Base-by-base conservation (phyloP, 2,329 filamentous ascomycete genomes). In the Fusarium lateritium region DNA sequence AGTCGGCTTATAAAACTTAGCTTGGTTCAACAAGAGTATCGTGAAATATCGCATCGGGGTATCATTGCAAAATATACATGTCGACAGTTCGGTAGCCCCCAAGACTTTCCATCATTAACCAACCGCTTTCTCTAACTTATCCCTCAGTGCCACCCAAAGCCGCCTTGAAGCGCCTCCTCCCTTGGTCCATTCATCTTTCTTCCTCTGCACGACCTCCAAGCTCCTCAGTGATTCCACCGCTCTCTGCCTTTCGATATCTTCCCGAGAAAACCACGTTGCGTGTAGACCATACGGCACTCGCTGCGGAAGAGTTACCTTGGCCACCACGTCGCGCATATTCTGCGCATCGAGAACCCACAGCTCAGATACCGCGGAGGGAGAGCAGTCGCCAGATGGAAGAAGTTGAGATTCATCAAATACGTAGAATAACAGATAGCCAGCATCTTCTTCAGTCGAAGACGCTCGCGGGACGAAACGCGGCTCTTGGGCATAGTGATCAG, bases 231-330 rank as follows among this genome's bases (percentile, higher is more conserved):
- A 15, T 4, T 70, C 56, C 1, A 72, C 76, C 28, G 70, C 68
- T 28, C 82, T 78, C 73, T 91, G 89, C 3, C 75, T 75, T 9
- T 72, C 66, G 22, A 91, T 83, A 62, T 89, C 81, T 5, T 83
- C 79, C 57, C 86, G 83, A 0, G 81, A 78, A 56, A 91, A 90
- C 87, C 88, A 91, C 8, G 81, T 82, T 6, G 88, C 89, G 73
- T 91, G 91, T 49, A 93, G 77, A 0, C 91, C 90, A 71, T 93
- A 93, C 0, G 91, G 90, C 1, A 93, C 89, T 14, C 91, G 78
- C 69, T 91, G 89, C 4, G 89, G 90, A 34, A 93, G 78, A 21
- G 79, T 77, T 5, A 93, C 82, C 61, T 82, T 84, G 7, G 85
- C 87, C 5, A 91, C 82, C 0, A 92, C 80, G 5, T 87, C 82